Evolutionary conservation across 192 early-diverging fungal species (phyloP), one percentile per base, ranked within the genome.

Genomic region (Coemansia sp.): DNA sequence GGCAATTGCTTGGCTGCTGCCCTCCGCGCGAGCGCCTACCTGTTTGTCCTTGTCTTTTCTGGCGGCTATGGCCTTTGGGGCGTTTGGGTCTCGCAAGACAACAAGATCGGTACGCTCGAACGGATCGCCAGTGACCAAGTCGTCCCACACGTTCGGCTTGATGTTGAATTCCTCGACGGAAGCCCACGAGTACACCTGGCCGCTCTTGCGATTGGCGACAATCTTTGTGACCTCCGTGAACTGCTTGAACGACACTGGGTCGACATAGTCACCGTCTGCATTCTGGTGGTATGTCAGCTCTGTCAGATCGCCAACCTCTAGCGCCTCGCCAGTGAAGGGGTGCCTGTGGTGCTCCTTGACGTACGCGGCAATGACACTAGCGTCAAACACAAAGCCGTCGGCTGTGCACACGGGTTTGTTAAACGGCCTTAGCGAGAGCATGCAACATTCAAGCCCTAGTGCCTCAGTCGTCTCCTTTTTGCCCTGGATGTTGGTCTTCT

Each of bases 51-150:
- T 41, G 42, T 65, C n/a, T 35, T 31, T 10, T 47, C 59, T 46
- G 32, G 60, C 35, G 64, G 63, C 29, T 65, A 36, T 19, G 57
- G 40, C 20, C 78, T 79, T 71, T 64, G 63, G 62, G 31, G 65
- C 61, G 17, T 27, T 46, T 2, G 79, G 79, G n/a, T 81, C 87
- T 73, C 94, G 94, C 31, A 99, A 80, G 19, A 93, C 93, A 40
- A 99, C 93, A 32, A 99, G 85, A 71, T 99, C 96, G 42, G 89
- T 86, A 22, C 92, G 81, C 14, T 87, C 91, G 63, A 99, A 99
- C 1, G 93, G 88, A 25, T 91, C 91, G 31, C 96, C 93, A 2
- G 89, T 92, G 49, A 99, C 71, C 47, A 98, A 73, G 81, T 99
- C 97, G 24, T 65, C 83, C 94, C 94, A 97, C 56, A 91, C 73